Conservation (phyloP, 805 yeast genomes). For the Ogataea thermomethanolica region DNA sequence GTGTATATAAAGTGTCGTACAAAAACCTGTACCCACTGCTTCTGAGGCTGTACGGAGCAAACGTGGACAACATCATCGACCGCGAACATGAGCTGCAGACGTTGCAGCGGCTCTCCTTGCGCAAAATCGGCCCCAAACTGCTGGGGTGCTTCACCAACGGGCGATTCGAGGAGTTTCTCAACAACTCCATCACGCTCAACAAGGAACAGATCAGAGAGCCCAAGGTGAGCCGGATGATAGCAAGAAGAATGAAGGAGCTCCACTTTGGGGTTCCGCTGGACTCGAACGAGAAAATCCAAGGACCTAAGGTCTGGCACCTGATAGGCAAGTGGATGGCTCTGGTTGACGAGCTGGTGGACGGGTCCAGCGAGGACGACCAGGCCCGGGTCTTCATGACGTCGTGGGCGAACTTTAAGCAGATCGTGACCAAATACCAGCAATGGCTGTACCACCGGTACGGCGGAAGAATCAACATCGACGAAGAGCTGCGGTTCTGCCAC, state of each 20-base stretch:
- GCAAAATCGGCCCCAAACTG: constrained; percentile 82
- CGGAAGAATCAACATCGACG: constrained; percentile 36
- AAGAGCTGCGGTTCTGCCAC: constrained; percentile 77
- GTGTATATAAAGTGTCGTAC: constrained; percentile 64
- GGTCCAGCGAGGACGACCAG: constrained; percentile 36
- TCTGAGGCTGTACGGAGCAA: constrained; percentile 83
- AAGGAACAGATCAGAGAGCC: constrained; percentile 72
- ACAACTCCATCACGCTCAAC: constrained; percentile 74
- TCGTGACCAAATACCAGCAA: constrained; percentile 49
- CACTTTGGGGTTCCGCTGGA: constrained; percentile 75
- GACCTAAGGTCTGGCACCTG: constrained; percentile 69
- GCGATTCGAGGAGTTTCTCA: constrained; percentile 87
- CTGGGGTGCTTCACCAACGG: constrained; percentile 92
- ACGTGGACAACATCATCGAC: constrained; percentile 82
- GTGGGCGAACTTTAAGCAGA: constrained; percentile 47
- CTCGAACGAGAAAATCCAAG: constrained; percentile 48
- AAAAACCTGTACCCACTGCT: constrained; percentile 54
- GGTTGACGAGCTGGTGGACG: constrained; percentile 42
- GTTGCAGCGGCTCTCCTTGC: constrained; percentile 66
- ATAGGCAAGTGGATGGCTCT: constrained; percentile 68
- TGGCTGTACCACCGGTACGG: constrained; percentile 60
- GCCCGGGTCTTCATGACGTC: constrained; percentile 40
- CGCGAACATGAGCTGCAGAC: constrained; percentile 74
- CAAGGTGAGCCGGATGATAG: constrained; percentile 76
- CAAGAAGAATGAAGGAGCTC: constrained; percentile 93